Percentiles rank a stretch among this genome's conserved stretches.
Conservation (phyloP, 108 stramenopile genomes). For the Chaetoceros muelleri region DNA sequence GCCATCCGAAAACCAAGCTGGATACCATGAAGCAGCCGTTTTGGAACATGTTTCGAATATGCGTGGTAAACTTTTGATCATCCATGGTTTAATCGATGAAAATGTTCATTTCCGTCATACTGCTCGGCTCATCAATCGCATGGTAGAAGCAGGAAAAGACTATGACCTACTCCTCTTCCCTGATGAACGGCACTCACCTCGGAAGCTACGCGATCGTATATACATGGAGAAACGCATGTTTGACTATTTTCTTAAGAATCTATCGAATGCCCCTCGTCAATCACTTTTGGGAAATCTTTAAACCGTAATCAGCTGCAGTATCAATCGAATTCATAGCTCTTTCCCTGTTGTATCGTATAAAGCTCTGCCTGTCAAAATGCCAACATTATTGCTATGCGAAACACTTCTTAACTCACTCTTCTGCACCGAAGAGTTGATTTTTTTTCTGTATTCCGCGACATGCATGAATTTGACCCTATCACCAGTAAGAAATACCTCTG, state of each 20-base stretch:
- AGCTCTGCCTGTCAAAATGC: no score
- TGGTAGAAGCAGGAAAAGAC: slow-evolving; percentile 73
- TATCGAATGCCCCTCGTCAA: neutral
- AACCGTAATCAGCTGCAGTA: no score
- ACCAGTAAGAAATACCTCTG: no score
- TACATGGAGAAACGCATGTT: slow-evolving; percentile 79
- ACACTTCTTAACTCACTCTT: no score
- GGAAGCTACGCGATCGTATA: slow-evolving; percentile 68
- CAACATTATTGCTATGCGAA: no score
- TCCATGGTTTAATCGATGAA: slow-evolving; percentile 94
- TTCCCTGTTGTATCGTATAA: no score
- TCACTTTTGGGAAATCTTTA: neutral
- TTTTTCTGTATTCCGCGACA: no score
- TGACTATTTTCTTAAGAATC: slow-evolving; percentile 36
- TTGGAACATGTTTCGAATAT: slow-evolving; percentile 74
- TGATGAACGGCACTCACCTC: slow-evolving; percentile 86
- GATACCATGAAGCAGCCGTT: slow-evolving; percentile 63
- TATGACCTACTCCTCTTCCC: slow-evolving; percentile 93
- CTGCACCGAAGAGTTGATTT: no score
- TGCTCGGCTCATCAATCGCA: slow-evolving; percentile 76
- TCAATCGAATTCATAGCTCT: no score
- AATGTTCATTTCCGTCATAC: slow-evolving; percentile 95
- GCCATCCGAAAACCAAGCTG: slow-evolving; percentile 59
- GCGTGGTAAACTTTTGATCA: slow-evolving; percentile 71
- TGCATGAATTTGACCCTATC: no score